Percentiles rank a stretch among this genome's conserved stretches.
phyloP scores from a whole-genome alignment of 2,329 filamentous ascomycete species.

The Sporothrix phasma region DNA sequence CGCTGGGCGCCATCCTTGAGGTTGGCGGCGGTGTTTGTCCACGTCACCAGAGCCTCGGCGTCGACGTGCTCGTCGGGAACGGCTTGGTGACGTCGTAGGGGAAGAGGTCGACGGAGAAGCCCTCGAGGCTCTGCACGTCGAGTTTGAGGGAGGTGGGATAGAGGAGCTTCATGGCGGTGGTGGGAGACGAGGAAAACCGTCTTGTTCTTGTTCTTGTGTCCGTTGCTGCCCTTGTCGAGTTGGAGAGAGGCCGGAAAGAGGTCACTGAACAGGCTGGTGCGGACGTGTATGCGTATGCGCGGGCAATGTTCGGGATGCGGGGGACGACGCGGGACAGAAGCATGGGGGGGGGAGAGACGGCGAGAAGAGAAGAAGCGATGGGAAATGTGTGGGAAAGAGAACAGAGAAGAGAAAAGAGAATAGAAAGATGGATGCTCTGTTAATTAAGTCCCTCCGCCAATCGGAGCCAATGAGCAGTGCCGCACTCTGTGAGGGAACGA shows the following conservation, averaged over 20 bases:
- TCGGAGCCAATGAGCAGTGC: constrained; percentile 1
- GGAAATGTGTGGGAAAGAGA: neutral
- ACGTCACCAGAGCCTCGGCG: constrained; percentile 37
- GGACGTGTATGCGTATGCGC: neutral
- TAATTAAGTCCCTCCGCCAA: too few relatives aligned
- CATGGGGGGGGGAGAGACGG: neutral
- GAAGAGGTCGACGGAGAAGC: constrained; percentile 22
- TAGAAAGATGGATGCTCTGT: neutral
- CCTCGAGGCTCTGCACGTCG: constrained; percentile 19
- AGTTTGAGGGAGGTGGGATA: constrained; percentile 23
- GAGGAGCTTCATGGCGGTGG: constrained; percentile 21
- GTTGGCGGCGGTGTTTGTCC: constrained; percentile 34
- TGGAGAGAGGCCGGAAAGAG: neutral
- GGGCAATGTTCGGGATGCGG: neutral
- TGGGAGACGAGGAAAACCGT: neutral
- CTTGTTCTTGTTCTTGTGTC: neutral
- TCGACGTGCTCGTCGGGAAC: constrained; percentile 35
- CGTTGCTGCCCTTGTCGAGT: neutral
- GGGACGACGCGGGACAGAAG: neutral
- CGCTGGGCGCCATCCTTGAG: constrained; percentile 35
- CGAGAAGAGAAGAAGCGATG: neutral
- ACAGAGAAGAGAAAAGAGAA: neutral
- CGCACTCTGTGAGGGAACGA: neutral
- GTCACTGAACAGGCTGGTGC: neutral
- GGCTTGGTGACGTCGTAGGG: constrained; percentile 30